A percentile compares a stretch with the other conserved stretches of the same genome.
Conservation (phyloP, 1,139 yeast genomes). For the Arxiozyma slooffiae region DNA sequence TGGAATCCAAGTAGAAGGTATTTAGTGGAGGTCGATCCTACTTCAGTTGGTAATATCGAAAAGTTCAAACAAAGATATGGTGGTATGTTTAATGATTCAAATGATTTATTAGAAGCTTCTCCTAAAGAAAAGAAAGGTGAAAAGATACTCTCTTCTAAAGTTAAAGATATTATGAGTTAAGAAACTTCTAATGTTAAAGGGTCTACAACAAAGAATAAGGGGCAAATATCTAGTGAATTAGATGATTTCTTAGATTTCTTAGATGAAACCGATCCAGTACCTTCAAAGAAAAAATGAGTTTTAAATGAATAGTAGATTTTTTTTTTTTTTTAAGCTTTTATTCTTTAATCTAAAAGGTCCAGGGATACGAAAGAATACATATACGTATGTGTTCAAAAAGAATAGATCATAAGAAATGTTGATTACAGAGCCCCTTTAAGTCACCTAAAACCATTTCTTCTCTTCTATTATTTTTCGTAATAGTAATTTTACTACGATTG, state of each 20-base stretch:
- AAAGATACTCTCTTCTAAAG: slow-evolving; percentile 4
- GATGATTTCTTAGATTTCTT: slow-evolving; percentile 54
- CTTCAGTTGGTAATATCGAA: slow-evolving; percentile 76
- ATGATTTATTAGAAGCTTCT: slow-evolving; percentile 11
- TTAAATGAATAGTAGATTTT: too few relatives aligned
- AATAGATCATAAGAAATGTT: not conserved
- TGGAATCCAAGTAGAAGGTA: slow-evolving; percentile 88
- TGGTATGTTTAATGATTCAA: slow-evolving; percentile 36
- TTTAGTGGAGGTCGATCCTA: slow-evolving; percentile 62
- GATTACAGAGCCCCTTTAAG: not conserved
- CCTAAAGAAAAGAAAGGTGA: slow-evolving; percentile 9
- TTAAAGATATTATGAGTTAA: not conserved
- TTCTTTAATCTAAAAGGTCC: not conserved
- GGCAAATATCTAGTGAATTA: slow-evolving; percentile 31
- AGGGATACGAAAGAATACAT: not conserved
- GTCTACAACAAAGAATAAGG: not conserved
- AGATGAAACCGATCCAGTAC: slow-evolving; percentile 35
- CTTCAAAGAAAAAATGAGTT: not conserved
- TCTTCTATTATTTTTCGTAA: not conserved
- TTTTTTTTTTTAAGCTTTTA: too few relatives aligned
- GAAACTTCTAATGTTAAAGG: not conserved
- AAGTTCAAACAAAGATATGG: slow-evolving; percentile 69
- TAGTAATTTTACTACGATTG: not conserved
- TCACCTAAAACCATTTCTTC: not conserved
- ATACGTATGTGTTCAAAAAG: not conserved